Evolutionary conservation across 176 grass and related monocot species (phyloP), one percentile per base, ranked within the genome.

Genomic region (Triticum dicoccoides): DNA sequence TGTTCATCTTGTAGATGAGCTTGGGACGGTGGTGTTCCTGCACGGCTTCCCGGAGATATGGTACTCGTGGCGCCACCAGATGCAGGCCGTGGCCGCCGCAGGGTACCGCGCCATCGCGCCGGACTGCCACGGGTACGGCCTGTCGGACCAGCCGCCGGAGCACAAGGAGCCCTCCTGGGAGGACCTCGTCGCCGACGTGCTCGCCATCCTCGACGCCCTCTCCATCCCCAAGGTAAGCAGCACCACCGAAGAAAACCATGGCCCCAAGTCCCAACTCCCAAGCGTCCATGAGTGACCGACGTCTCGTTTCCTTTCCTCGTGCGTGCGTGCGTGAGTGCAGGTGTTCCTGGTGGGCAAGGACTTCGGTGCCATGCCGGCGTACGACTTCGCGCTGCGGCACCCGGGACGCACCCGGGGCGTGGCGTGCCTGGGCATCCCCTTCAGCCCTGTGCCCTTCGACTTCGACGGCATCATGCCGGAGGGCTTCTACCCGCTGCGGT

Each of bases 401-500:
- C 92, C 92, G 3, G 62, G 83, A 5, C 80, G 86, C 27, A 83
- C 78, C 64, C 30, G 73, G 27, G 90, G 86, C 3, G 82, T 94
- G 10, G 10, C 80, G 66, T 91, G 83, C 45, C 52, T 94, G 3
- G 94, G 92, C 51, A 25, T 59, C 54, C 18, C 54, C 54, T 59
- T 59, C 18, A 59, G 54, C 54, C 18, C 18, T 0, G 18, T 21
- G 2, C 37, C 51, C 52, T 79, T 62, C 14, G 65, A 59, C 54
- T 59, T 59, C 54, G 54, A 18, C 18, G 54, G 62, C 45, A 21
- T 80, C 54, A 69, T 93, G 49, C 91, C 89, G 7, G 83, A 92
- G 29, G 94, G 94, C 25, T 94, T 94, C 69, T 97, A 97, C 89
- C 25, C 94, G 37, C 61, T 56, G 18, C 88, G 94, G 24, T 25